A percentile compares a stretch with the other conserved stretches of the same genome.
Conservation (phyloP, 208 protist genomes). For the Leishmania aethiopica region DNA sequence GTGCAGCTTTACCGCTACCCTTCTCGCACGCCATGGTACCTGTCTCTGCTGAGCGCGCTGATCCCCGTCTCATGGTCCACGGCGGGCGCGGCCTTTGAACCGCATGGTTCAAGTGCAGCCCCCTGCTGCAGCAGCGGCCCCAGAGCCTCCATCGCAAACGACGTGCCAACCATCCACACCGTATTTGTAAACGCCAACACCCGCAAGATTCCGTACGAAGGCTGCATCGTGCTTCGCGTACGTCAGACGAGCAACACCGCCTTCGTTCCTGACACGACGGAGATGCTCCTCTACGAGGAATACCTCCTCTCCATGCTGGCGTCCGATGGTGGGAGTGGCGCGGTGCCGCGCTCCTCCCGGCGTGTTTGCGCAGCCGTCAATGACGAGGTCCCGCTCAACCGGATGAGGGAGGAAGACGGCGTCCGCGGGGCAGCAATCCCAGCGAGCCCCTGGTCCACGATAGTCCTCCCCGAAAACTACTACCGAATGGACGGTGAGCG, state of each 20-base stretch:
- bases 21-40: conserved; percentile 54
- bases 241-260: conserved; percentile 15
- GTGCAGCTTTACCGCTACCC: conserved; percentile 84
- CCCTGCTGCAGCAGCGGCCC: background rate
- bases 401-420: background rate
- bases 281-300: conserved; percentile 67
- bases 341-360: conserved; percentile 28
- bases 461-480: conserved; percentile 21
- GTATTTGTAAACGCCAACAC: conserved; percentile 49
- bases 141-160: background rate
- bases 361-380: background rate
- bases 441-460: conserved; percentile 22
- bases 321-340: conserved; percentile 31
- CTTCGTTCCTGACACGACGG: conserved; percentile 36
- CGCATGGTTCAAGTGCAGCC: conserved; percentile 10
- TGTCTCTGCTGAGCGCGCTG: conserved; percentile 44
- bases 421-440: background rate
- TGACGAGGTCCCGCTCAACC: background rate
- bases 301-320: conserved; percentile 60
- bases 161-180: conserved; percentile 44
- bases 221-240: conserved; percentile 36
- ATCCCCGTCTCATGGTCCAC: conserved; percentile 40
- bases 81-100: conserved; percentile 24
- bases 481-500: conserved; percentile 66
- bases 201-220: conserved; percentile 67